These are phyloP conservation scores for Talaromyces pinophilus DNA, from an alignment of 2,329 filamentous ascomycete species.

Conservation along the genomic window DNA sequence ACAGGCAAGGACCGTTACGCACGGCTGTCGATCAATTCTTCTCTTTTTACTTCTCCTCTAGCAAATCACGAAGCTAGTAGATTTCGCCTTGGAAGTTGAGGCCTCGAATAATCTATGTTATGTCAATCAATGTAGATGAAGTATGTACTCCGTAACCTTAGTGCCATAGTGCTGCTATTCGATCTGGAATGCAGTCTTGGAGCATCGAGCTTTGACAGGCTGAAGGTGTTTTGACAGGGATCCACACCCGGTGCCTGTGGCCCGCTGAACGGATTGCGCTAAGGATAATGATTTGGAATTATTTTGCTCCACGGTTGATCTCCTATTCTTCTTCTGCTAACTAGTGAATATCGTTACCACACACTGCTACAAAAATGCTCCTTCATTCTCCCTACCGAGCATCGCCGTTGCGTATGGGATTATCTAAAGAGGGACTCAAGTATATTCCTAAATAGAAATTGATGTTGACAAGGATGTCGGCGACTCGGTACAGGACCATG, in stretches of 20 bases:
- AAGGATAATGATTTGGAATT: conserved; percentile 18
- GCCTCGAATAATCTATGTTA: neutral
- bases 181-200: conserved; percentile 10
- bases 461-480: conserved; percentile 7
- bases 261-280: neutral
- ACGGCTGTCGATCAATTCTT: conserved; percentile 13
- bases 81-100: neutral
- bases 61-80: neutral
- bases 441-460: conserved; percentile 1
- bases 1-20: conserved; percentile 16
- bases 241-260: neutral
- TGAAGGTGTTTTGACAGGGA: neutral
- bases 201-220: neutral
- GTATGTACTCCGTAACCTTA: neutral
- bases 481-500: conserved; percentile 13
- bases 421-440: neutral
- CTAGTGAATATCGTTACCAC: neutral
- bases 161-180: neutral
- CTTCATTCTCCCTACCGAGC: neutral
- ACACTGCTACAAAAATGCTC: neutral
- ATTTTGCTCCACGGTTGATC: conserved; percentile 13
- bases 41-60: neutral
- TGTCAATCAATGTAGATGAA: neutral
- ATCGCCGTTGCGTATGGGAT: neutral
- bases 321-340: neutral